Evolutionary conservation across 768 basidiomycete species (phyloP).

Genomic region (Chlorophyllum brunneum): DNA sequence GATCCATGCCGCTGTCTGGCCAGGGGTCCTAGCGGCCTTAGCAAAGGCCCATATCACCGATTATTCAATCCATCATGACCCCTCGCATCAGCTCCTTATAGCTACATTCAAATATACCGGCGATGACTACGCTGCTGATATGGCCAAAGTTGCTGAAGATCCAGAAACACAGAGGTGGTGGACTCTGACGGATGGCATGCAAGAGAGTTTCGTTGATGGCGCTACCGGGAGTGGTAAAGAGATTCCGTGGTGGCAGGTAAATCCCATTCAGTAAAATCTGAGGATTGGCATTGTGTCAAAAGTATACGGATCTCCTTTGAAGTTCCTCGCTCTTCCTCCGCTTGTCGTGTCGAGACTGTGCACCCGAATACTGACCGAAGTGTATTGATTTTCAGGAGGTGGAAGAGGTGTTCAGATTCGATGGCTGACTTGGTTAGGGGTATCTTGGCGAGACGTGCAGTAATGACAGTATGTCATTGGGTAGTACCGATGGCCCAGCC

Average conservation of each 20-base stretch:
- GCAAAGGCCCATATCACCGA: constrained; percentile 62
- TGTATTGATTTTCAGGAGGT: constrained; percentile 29
- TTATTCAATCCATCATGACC: constrained; percentile 74
- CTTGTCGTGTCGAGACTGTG: too few species aligned
- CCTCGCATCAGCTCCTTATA: constrained; percentile 60
- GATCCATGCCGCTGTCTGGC: constrained; percentile 67
- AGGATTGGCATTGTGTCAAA: too few species aligned
- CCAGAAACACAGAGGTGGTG: constrained; percentile 76
- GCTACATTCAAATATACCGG: constrained; percentile 80
- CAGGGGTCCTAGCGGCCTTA: constrained; percentile 60
- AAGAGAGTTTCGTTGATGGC: constrained; percentile 68
- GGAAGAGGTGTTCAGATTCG: constrained; percentile 64
- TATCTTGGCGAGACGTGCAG: neutral
- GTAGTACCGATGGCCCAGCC: too few species aligned
- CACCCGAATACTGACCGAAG: neutral
- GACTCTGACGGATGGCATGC: constrained; percentile 73
- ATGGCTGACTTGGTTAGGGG: neutral
- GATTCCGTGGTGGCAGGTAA: constrained; percentile 69
- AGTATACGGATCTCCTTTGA: too few species aligned
- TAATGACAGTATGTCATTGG: too few species aligned
- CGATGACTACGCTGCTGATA: constrained; percentile 58
- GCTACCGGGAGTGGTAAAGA: constrained; percentile 66
- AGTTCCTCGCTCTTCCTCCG: too few species aligned
- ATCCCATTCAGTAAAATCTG: too few species aligned
- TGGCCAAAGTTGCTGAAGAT: constrained; percentile 60